phyloP scores from a whole-genome alignment of 768 basidiomycete species.

The Mycena venus region DNA sequence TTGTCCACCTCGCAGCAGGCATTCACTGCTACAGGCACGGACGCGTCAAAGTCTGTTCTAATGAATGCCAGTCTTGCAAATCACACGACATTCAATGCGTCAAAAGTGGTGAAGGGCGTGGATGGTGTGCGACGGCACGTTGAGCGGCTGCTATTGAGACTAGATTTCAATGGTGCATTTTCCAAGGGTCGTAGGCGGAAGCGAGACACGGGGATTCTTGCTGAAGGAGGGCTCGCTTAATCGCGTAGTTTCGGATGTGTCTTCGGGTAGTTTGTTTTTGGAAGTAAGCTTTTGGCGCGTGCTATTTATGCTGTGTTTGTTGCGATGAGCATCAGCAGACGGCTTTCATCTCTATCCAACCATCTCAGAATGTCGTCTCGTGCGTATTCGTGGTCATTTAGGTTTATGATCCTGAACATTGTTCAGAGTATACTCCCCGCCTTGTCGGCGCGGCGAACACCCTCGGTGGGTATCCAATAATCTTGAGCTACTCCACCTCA shows the following conservation, averaged over 20 bases:
- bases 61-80: constrained; percentile 70
- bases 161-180: constrained; percentile 89
- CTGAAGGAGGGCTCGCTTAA: constrained; percentile 53
- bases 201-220: constrained; percentile 56
- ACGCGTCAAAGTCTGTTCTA: constrained; percentile 79
- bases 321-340: constrained; percentile 48
- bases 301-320: constrained; percentile 14
- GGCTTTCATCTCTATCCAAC: constrained; percentile 59
- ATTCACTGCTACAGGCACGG: constrained; percentile 64
- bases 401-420: constrained; percentile 26
- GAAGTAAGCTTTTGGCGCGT: not conserved
- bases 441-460: constrained; percentile 93
- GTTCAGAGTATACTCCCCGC: constrained; percentile 77
- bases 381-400: constrained; percentile 49
- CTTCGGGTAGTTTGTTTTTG: not conserved
- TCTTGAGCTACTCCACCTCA: constrained; percentile 25
- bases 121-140: constrained; percentile 83
- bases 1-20: constrained; percentile 83
- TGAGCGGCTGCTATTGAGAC: constrained; percentile 82
- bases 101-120: constrained; percentile 61
- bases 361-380: constrained; percentile 66
- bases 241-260: not conserved
- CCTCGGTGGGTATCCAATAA: constrained; percentile 71
- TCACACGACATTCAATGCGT: constrained; percentile 66
- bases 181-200: constrained; percentile 60